Evolutionary conservation across 1,284 basidiomycete species (phyloP).

Genomic region (Calocybe gambosa): DNA sequence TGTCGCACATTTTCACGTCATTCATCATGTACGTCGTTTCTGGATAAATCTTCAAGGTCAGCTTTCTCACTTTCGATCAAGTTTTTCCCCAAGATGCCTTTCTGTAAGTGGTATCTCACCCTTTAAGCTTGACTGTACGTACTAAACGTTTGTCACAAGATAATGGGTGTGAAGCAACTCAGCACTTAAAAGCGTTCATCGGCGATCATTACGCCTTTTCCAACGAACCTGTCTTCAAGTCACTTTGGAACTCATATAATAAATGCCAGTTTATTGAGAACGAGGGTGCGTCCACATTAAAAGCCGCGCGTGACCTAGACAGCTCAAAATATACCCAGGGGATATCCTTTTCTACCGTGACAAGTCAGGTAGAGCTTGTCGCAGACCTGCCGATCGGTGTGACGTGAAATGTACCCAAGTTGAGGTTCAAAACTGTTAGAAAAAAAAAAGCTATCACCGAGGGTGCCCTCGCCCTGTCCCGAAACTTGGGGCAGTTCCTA

Average conservation of each 20-base stretch:
- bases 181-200: conserved; percentile 45
- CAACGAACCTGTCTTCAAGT: conserved; percentile 43
- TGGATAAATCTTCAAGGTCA: not conserved
- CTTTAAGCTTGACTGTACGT: not conserved
- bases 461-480: too few relatives aligned
- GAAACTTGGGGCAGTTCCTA: too few relatives aligned
- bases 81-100: conserved; percentile 50
- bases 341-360: conserved; percentile 63
- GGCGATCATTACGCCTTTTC: conserved; percentile 48
- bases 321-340: conserved; percentile 21
- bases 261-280: conserved; percentile 66
- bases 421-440: too few relatives aligned
- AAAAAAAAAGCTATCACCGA: too few relatives aligned
- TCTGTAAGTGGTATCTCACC: conserved; percentile 28
- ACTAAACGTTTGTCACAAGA: conserved; percentile 21
- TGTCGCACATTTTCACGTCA: conserved; percentile 43
- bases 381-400: conserved; percentile 25
- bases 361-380: conserved; percentile 37
- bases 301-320: not conserved
- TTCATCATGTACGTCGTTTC: conserved; percentile 35
- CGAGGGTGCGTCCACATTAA: conserved; percentile 24
- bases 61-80: conserved; percentile 13
- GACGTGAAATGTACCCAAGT: too few relatives aligned
- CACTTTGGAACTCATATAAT: conserved; percentile 55
- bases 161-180: conserved; percentile 46